Evolutionary conservation across 805 yeast species (phyloP).

Genomic region (Suhomyces sp.): DNA sequence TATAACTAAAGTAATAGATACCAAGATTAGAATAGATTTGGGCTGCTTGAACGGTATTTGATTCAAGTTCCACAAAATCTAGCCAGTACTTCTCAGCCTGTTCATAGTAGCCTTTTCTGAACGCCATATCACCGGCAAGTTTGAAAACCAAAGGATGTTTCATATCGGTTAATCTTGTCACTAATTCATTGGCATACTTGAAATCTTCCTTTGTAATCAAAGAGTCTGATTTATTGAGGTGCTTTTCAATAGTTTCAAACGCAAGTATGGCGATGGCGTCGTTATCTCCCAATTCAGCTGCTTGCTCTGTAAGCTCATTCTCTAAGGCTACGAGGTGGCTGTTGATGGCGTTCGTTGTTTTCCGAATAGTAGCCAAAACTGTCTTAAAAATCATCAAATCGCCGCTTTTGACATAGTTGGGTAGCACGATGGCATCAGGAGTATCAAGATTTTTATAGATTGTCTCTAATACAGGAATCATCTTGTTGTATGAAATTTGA

Average conservation of each 20-base stretch:
- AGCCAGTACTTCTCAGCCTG: slow-evolving; percentile 62
- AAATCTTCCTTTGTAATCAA: slow-evolving; percentile 50
- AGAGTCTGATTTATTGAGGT: slow-evolving; percentile 21
- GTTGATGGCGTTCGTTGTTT: slow-evolving; percentile 57
- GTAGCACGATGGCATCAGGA: slow-evolving; percentile 39
- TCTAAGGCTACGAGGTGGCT: slow-evolving; percentile 59
- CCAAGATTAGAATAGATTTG: slow-evolving; percentile 75
- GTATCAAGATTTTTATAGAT: slow-evolving; percentile 48
- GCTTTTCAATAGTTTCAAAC: slow-evolving; percentile 52
- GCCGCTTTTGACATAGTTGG: slow-evolving; percentile 46
- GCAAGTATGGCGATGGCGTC: slow-evolving; percentile 78
- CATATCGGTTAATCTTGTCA: slow-evolving; percentile 52
- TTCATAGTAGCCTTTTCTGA: slow-evolving; percentile 41
- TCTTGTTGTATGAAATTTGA: slow-evolving; percentile 49
- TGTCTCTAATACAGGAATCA: slow-evolving; percentile 50
- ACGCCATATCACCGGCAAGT: slow-evolving; percentile 74
- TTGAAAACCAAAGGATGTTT: slow-evolving; percentile 76
- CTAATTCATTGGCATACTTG: slow-evolving; percentile 57
- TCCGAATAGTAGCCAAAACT: slow-evolving; percentile 60
- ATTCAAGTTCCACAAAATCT: slow-evolving; percentile 54
- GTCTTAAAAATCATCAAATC: slow-evolving; percentile 70
- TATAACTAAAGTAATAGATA: slow-evolving; percentile 48
- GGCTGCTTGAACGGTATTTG: slow-evolving; percentile 57
- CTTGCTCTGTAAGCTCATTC: slow-evolving; percentile 69
- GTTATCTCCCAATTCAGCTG: slow-evolving; percentile 79